Evolutionary conservation across 495 filamentous ascomycete genomes (phyloP), one percentile per base, ranked within the genome.

Genomic region (Aspergillus baeticus): DNA sequence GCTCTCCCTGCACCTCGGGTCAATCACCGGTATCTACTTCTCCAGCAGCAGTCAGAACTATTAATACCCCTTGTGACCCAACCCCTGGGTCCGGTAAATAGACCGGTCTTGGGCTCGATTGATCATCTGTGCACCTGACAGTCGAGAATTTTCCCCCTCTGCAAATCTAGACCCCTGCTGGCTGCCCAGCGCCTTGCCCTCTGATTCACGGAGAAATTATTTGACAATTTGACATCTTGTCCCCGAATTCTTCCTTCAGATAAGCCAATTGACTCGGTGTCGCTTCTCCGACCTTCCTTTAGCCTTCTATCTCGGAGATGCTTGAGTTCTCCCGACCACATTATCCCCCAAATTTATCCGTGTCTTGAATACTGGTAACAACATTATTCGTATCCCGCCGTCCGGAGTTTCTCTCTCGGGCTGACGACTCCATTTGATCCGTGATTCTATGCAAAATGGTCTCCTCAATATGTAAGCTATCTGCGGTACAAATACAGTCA

Each of bases 61-160:
- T 43, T 43, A 43, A 43, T 43, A 43, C 20, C 22, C 22, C 41
- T 22, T 29, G 26, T 29, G 26, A 29, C 26, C 41, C 41, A 43
- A 43, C 17, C 41, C 41, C 41, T 43, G 20, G 10, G 7, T 1
- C 41, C 41, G 46, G 20, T 21, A 26, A 23, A 10, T 37, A 36
- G 17, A 49, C 46, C 36, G 47, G 18, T 21, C 45, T 21, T 42
- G 17, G 41, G 17, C 29, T 54, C 38, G 23, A 54, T 50, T 41
- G 68, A 50, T 70, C 67, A 67, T 74, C 74, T 70, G 67, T 59
- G 59, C 72, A 74, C 69, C 74, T 77, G 70, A 74, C 68, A 69
- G 55, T 54, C 63, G 64, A 55, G 60, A 67, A 63, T 72, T 75
- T 73, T 69, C 58, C 58, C 64, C 60, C 35, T 53, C 51, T 53